Evolutionary conservation across 2,329 filamentous ascomycete species (phyloP), one percentile per base, ranked within the genome.

Genomic region (Teratosphaeria nubilosa): DNA sequence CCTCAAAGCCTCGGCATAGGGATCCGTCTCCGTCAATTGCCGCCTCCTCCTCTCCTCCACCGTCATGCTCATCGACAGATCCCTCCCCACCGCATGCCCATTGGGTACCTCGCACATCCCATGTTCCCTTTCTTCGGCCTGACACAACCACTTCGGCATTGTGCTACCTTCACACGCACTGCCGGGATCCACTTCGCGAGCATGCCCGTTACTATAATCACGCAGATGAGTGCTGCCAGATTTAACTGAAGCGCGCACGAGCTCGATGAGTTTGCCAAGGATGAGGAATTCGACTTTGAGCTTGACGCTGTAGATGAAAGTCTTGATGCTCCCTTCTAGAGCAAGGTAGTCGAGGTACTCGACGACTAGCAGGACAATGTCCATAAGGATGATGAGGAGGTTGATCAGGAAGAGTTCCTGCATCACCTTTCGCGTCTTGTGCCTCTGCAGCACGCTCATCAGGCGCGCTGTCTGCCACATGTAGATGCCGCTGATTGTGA

Each of bases 311-410:
- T 68, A 68, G 20, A 67, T 56, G 54, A 66, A 57, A 11, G 57
- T 70, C 58, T 76, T 76, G 1, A 74, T 61, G 1, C 69, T 71
- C 11, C 66, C 66, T 55, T 72, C 66, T 6, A 70, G 60, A 24
- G 68, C 66, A 45, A 55, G 68, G 9, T 63, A 56, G 41, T 64
- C 59, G 2, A 60, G 65, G 25, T 69, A 68, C 10, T 70, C 68
- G 14, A 72, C 63, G 16, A 65, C 69, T 14, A 64, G 60, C 2
- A 73, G 65, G 0, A 62, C 67, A 16, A 70, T 65, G 57, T 73
- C 70, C 34, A 73, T 61, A 22, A 65, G n/a, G 54, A 73, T 69
- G 60, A 73, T 71, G 56, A 69, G 61, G 53, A 69, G 60, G 61
- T 73, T 73, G 60, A 73, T 69, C 34, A 62, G 66, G 58, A 69